Base-by-base conservation (phyloP, 495 filamentous ascomycete species). In the Penicillium ochrochloron region DNA sequence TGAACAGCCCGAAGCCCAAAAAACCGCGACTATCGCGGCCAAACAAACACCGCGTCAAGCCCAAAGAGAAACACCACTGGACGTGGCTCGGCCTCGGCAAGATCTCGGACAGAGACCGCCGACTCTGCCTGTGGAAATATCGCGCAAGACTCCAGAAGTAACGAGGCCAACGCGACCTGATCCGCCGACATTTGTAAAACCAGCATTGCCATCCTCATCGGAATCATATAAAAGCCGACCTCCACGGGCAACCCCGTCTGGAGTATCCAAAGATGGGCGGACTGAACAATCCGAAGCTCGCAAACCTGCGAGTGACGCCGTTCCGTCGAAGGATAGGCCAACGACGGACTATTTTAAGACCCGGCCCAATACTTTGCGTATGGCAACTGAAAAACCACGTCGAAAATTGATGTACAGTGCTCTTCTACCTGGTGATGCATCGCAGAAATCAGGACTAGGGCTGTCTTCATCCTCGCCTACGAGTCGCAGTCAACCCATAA, bases 401-500 rank as follows among this genome's bases (percentile, higher is more conserved):
- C 76, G 63, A n/a, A 84, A 84, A 54, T 55, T 84, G 23, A 80
- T 84, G 74, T 83, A 83, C 59, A 72, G 72, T 56, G 80, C 80
- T 58, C 64, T 84, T 11, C 58, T 80, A 21, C 77, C 78, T 5
- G 59, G 64, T 15, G 62, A 66, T 21, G 35, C 60, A 42, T 61
- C 70, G 34, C 63, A 66, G 39, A 64, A 62, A 27, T 51, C 62
- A 42, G 59, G 66, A 9, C 17, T 60, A 11, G 58, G 8, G 17
- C 31, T 64, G 8, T 62, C 61, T 35, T 57, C 48, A 15, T 37
- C 58, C 27, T 51, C 59, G 1, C 35, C 64, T 9, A 27, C 53
- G n/a, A 61, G 58, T 37, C 51, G 37, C 65, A 70, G 41, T 19
- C 55, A 57, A 33, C 29, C 59, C 7, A 21, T 41, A 27, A 25